phyloP scores from a whole-genome alignment of 2,329 filamentous ascomycete species.

The Sphaceloma murrayae region DNA sequence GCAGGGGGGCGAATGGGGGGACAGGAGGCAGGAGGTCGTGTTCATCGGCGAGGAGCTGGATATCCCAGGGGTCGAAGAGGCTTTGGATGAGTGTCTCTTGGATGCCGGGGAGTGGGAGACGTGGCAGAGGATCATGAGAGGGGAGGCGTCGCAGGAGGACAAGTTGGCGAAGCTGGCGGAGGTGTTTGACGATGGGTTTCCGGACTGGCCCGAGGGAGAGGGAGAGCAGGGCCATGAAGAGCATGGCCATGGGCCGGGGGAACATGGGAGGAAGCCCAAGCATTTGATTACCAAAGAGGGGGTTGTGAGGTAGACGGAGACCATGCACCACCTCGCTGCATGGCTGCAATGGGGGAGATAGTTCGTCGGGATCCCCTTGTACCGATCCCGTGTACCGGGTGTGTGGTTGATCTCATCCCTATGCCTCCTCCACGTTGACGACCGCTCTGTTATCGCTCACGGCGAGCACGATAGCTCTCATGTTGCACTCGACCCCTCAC shows the following conservation, averaged over 20 bases:
- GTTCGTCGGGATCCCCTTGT: too few relatives aligned
- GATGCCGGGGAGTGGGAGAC: conserved; percentile 46
- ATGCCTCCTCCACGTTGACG: too few relatives aligned
- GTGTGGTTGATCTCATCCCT: too few relatives aligned
- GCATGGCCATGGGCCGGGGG: conserved; percentile 19
- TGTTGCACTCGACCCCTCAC: too few relatives aligned
- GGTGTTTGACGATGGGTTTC: conserved; percentile 30
- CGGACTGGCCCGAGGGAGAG: conserved; percentile 23
- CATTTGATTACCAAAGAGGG: conserved; percentile 16
- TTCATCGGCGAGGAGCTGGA: conserved; percentile 62
- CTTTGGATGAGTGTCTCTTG: conserved; percentile 53
- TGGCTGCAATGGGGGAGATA: too few relatives aligned
- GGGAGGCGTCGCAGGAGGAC: conserved; percentile 17
- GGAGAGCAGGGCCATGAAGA: conserved; percentile 20
- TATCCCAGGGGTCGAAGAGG: conserved; percentile 39
- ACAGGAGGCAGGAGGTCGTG: conserved; percentile 61
- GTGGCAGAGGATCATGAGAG: conserved; percentile 34
- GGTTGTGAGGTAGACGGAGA: conserved; percentile 6
- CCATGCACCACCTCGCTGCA: too few relatives aligned
- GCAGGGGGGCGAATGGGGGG: conserved; percentile 48
- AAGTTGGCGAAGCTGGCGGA: conserved; percentile 36
- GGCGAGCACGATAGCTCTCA: too few relatives aligned
- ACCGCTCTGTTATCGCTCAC: too few relatives aligned
- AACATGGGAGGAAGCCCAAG: conserved; percentile 10
- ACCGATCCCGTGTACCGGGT: too few relatives aligned